phyloP scores from a whole-genome alignment of 106 monocot species.

The Alisma plantagoaquatica region DNA sequence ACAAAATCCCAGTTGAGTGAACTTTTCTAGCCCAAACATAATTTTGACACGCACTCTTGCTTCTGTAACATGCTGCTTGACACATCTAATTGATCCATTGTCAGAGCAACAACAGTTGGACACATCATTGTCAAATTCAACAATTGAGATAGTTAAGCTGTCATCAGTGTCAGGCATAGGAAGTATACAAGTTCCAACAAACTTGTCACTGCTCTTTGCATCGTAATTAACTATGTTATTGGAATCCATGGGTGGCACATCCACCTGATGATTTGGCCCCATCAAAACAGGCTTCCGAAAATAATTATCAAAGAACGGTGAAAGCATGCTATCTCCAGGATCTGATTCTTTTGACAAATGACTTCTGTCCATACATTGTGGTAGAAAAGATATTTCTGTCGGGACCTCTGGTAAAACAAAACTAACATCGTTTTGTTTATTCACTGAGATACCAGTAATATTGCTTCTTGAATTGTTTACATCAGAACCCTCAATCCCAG shows the following conservation, averaged over 20 bases:
- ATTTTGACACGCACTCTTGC: conserved; percentile 34
- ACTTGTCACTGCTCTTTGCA: conserved; percentile 26
- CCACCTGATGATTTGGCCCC: conserved; percentile 48
- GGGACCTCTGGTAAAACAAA: too few relatives aligned
- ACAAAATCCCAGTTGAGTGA: conserved; percentile 45
- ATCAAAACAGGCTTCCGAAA: conserved; percentile 32
- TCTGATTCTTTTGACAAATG: too few relatives aligned
- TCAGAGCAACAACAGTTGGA: conserved; percentile 41
- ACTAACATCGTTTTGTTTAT: too few relatives aligned
- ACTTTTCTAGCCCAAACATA: conserved; percentile 36
- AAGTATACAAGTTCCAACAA: conserved; percentile 21
- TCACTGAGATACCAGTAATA: too few relatives aligned
- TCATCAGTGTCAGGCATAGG: conserved; percentile 24
- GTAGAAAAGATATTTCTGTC: too few relatives aligned
- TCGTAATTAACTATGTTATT: not conserved
- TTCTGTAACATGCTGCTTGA: conserved; percentile 49
- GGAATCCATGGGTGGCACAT: conserved; percentile 1
- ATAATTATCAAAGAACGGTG: conserved; percentile 22
- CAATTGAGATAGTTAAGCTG: not conserved
- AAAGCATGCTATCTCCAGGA: too few relatives aligned
- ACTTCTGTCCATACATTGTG: too few relatives aligned
- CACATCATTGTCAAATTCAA: not conserved
- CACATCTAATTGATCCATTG: conserved; percentile 59
- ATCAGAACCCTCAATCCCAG: too few relatives aligned
- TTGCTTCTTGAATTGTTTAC: too few relatives aligned